A percentile compares a stretch with the other conserved stretches of the same genome.
These are phyloP conservation scores for Jaminaea rosea DNA, from an alignment of 1,284 basidiomycete species.

Conservation along the genomic window DNA sequence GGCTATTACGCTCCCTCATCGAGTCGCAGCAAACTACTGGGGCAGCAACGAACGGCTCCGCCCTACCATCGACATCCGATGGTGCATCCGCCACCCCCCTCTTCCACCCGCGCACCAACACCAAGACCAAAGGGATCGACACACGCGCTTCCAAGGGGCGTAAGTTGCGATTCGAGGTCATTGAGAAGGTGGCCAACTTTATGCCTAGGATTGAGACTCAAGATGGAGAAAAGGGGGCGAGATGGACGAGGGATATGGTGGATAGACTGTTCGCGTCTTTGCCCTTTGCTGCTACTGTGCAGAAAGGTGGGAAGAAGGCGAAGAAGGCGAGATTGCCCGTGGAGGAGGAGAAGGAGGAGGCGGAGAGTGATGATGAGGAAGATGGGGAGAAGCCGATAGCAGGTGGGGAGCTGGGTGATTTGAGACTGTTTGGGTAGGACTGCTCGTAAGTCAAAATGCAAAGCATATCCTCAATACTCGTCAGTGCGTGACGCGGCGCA, in stretches of 20 bases:
- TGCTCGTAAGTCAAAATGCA: too few relatives aligned
- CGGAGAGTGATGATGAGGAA: neutral
- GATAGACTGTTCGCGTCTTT: slow-evolving; percentile 3
- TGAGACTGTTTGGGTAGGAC: neutral
- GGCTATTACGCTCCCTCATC: slow-evolving; percentile 40
- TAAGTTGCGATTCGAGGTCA: slow-evolving; percentile 36
- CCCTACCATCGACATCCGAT: neutral
- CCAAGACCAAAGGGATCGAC: slow-evolving; percentile 30
- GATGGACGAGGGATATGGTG: slow-evolving; percentile 8
- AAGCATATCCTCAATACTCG: too few relatives aligned
- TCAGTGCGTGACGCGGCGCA: too few relatives aligned
- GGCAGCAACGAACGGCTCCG: slow-evolving; percentile 4
- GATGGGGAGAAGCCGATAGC: neutral
- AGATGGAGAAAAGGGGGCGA: too few relatives aligned
- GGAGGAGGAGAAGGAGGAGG: neutral
- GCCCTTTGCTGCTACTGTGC: neutral
- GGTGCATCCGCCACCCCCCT: slow-evolving; percentile 6
- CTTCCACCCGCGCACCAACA: slow-evolving; percentile 11
- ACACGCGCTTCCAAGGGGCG: slow-evolving; percentile 40
- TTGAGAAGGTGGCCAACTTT: slow-evolving; percentile 43
- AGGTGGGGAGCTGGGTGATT: neutral
- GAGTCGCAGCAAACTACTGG: slow-evolving; percentile 18
- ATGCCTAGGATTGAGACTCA: slow-evolving; percentile 36
- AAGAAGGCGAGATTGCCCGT: too few relatives aligned
- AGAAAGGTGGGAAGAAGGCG: neutral